Evolutionary conservation across 1,139 yeast genomes (phyloP), one percentile per base, ranked within the genome.

Genomic region (Hyphopichia buzzinii): DNA sequence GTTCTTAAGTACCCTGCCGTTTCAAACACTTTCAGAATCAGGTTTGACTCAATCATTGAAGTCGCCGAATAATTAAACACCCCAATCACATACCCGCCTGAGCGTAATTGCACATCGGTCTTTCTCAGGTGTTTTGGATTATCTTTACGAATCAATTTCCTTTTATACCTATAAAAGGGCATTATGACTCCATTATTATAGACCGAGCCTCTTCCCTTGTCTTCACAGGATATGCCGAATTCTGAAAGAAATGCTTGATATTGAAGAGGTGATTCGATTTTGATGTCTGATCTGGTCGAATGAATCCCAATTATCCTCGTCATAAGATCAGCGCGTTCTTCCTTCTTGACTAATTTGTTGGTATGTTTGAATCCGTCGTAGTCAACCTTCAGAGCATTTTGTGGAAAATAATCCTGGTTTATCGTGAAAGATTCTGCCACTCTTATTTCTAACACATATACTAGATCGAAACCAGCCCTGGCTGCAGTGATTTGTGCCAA

Each of bases 51-150:
- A 35, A 76, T 62, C 3, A 50, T 55, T 8, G 60, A 57, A 17
- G 55, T 52, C 0, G 41, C 38, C 3, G 48, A 43, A 27, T 63
- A 58, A 35, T 64, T 64, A 48, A 79, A 78, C 10, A 74, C 70
- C 1, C 75, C 79, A 46, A 82, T 62, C 29, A 81, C 50, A 44
- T 66, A 81, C 0, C 87, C 87, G 1, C 84, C 83, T 12, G 77
- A 65, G 42, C 76, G 64, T 39, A 73, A 59, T 43, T 65, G 73
- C 11, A 79, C 62, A 19, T 74, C 77, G 30, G 69, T 48, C 29
- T 36, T 41, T 40, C 13, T 47, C 29, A 40, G 52, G 38, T 44
- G 54, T 47, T 40, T 52, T 2, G 33, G 35, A 22, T 33, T 43
- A 28, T 44, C 55, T 43, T 58, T 65, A 39, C 74, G 55, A 8